Base-by-base conservation (phyloP, 192 early-diverging fungal species). In the Linnemannia elongata region DNA sequence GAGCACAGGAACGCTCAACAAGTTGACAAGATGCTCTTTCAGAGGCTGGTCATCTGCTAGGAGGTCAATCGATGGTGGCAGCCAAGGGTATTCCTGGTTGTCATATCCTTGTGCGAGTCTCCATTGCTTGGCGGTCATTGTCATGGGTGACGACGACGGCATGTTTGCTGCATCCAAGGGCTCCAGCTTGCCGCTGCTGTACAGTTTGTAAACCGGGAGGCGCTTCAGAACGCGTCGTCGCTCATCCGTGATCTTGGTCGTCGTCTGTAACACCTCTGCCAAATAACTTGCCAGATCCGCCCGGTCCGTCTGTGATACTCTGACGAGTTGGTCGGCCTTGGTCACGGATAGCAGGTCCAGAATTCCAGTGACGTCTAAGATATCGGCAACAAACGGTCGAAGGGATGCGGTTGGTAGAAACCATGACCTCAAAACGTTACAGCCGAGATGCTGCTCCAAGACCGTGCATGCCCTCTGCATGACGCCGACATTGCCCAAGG, bases 161-260 rank as follows among this genome's bases (percentile, higher is more conserved):
- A 12, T 33, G 12, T 15, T 33, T 20, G 18, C 20, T 30, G 1
- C 9, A 7, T 47, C 42, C 27, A 82, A 22, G 1, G 81, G 72
- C 30, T 63, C 55, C 6, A 73, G n/a, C 0, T 42, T n/a, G 4
- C 55, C 45, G 3, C 45, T 36, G 41, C 33, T 36, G 33, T 77
- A 82, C 6, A n/a, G 39, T 36, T 55, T 57, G 17, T 66, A 82
- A 39, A 82, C 72, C 0, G 81, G 81, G 10, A 82, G 30, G 17
- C 38, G 30, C 17, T 17, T 52, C 12, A 81, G 27, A 10, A 22
- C 45, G 20, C 44, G 27, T 1, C 39, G 15, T 6, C 39, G 60
- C 1, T 66, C 3, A 27, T 66, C 60, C 4, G 60, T 66, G 12
- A 66, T 9, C 60, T 15, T 15, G 60, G 12, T 3, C 3, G 60